These are phyloP conservation scores for Sphaerulina vaccinii DNA, from an alignment of 2,329 filamentous ascomycete species.

Conservation along the genomic window DNA sequence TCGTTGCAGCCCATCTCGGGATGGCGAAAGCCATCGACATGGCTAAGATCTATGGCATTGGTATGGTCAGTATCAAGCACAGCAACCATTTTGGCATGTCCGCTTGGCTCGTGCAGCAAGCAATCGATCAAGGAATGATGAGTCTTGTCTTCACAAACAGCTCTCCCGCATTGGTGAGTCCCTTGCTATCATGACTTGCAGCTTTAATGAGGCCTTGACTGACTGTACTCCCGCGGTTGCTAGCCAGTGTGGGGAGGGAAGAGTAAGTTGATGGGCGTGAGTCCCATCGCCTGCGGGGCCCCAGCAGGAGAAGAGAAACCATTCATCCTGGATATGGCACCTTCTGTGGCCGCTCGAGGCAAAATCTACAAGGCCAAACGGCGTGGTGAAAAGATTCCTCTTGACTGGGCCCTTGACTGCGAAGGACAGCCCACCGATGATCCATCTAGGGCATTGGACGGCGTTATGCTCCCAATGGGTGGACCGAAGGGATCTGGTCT, in stretches of 20 bases:
- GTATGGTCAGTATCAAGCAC: constrained; percentile 72
- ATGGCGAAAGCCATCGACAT: constrained; percentile 68
- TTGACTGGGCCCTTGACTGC: constrained; percentile 71
- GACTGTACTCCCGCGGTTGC: background rate
- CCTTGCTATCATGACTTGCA: background rate
- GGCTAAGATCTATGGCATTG: constrained; percentile 66
- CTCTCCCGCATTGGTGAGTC: constrained; percentile 59
- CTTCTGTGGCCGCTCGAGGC: constrained; percentile 66
- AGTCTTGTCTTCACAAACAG: constrained; percentile 62
- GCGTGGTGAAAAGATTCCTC: constrained; percentile 66
- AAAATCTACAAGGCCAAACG: constrained; percentile 71
- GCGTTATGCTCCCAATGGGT: constrained; percentile 83
- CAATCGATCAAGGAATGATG: constrained; percentile 65
- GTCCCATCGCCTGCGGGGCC: constrained; percentile 72
- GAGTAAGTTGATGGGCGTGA: constrained; percentile 69
- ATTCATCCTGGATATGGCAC: constrained; percentile 77
- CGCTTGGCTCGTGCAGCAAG: constrained; percentile 77
- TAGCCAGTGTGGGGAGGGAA: constrained; percentile 66
- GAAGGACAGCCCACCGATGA: constrained; percentile 58
- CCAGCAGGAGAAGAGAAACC: constrained; percentile 60
- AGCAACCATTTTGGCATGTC: constrained; percentile 84
- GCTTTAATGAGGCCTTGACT: background rate
- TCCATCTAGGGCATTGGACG: constrained; percentile 66
- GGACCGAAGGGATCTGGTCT: constrained; percentile 78
- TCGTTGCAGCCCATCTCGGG: constrained; percentile 64